These are phyloP conservation scores for Agarophyton chilense DNA, from an alignment of 23 red algal species.

Conservation along the genomic window DNA sequence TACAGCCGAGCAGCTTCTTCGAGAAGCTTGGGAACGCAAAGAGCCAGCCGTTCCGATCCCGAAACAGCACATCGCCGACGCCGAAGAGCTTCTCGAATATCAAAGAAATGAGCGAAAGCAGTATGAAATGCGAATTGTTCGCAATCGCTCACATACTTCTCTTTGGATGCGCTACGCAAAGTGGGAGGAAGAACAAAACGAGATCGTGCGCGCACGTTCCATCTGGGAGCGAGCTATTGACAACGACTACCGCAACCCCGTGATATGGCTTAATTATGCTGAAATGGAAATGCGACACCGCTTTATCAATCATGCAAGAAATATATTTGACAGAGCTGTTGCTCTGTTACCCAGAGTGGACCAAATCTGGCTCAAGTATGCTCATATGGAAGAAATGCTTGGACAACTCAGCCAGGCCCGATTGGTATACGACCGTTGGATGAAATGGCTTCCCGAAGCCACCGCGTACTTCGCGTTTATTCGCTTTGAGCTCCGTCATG, in stretches of 20 bases:
- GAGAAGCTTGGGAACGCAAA: constrained; percentile 88
- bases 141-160: constrained; percentile 67
- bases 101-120: constrained; percentile 74
- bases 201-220: constrained; percentile 75
- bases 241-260: constrained; percentile 68
- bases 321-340: constrained; percentile 86
- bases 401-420: constrained; percentile 59
- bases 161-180: constrained; percentile 85
- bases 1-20: constrained; percentile 90
- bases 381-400: constrained; percentile 88
- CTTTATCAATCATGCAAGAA: constrained; percentile 84
- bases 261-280: constrained; percentile 84
- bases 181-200: constrained; percentile 88
- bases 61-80: constrained; percentile 56
- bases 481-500: constrained; percentile 85
- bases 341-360: constrained; percentile 75
- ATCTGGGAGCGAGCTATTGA: constrained; percentile 90
- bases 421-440: constrained; percentile 79
- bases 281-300: constrained; percentile 91
- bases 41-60: constrained; percentile 44
- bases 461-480: constrained; percentile 77
- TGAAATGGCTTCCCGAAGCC: constrained; percentile 80
- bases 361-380: constrained; percentile 87
- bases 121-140: constrained; percentile 79
- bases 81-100: constrained; percentile 73